A percentile compares a stretch with the other conserved stretches of the same genome.
phyloP scores from a whole-genome alignment of 2,329 filamentous ascomycete genomes.

The Blastomyces gilchristii region DNA sequence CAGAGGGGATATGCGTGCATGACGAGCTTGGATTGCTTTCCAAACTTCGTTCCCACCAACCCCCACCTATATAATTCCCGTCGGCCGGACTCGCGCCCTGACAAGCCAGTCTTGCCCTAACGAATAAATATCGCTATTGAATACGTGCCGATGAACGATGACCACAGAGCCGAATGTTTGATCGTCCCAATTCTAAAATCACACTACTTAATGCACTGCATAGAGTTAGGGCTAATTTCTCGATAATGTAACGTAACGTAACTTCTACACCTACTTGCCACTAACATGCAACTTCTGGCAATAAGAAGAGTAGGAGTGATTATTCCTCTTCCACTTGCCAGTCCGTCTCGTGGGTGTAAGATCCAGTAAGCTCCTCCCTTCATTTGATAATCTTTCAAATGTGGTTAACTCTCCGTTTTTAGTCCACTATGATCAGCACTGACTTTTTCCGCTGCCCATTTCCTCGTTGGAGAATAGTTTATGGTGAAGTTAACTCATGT shows the following conservation, averaged over 20 bases:
- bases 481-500: not conserved
- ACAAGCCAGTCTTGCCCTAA: not conserved
- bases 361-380: not conserved
- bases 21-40: not conserved
- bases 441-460: not conserved
- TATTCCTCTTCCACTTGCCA: not conserved
- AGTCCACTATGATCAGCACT: not conserved
- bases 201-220: not conserved
- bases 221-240: not conserved
- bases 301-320: too few species aligned
- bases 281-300: too few species aligned
- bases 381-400: not conserved
- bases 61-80: not conserved
- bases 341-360: not conserved
- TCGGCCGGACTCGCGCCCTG: not conserved
- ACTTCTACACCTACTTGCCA: not conserved
- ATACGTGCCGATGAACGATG: not conserved
- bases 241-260: not conserved
- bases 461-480: not conserved
- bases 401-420: not conserved
- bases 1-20: not conserved
- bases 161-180: not conserved
- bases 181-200: not conserved
- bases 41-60: not conserved
- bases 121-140: not conserved